Conservation (phyloP, 495 filamentous ascomycete species). For the Penicillium arizonense region DNA sequence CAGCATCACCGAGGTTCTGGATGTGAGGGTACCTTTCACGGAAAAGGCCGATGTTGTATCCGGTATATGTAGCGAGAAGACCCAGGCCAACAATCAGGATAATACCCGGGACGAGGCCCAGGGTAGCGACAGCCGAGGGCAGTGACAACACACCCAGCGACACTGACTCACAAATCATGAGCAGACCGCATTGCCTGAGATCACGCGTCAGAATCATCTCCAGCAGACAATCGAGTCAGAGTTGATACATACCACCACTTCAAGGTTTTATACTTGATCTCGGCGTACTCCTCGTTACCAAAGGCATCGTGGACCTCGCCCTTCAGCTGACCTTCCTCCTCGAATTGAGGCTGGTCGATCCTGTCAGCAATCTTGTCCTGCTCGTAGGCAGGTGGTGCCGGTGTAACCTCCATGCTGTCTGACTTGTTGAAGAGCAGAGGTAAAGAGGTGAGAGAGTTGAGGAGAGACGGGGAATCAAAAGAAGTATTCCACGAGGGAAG, state of each 20-base stretch:
- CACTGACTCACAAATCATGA: constrained; percentile 71
- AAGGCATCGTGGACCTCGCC: constrained; percentile 37
- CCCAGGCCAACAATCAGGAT: constrained; percentile 65
- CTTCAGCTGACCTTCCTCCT: constrained; percentile 38
- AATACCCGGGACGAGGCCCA: constrained; percentile 61
- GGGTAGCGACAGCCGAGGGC: constrained; percentile 58
- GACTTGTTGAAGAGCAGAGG: constrained; percentile 2
- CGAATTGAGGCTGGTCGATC: constrained; percentile 10
- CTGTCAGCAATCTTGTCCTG: constrained; percentile 24
- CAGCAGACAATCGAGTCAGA: not conserved
- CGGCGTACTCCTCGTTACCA: constrained; percentile 41
- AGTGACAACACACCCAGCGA: constrained; percentile 68
- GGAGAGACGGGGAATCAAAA: not conserved
- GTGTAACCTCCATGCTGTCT: constrained; percentile 23
- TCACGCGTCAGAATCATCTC: constrained; percentile 2
- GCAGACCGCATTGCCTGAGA: constrained; percentile 37
- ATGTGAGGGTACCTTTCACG: constrained; percentile 66
- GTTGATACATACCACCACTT: constrained; percentile 43
- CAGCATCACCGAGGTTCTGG: constrained; percentile 66
- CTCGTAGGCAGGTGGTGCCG: constrained; percentile 17
- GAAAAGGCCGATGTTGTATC: constrained; percentile 73
- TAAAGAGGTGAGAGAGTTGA: not conserved
- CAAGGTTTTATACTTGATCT: constrained; percentile 48
- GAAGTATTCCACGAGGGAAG: not conserved
- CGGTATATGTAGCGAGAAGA: constrained; percentile 70